Evolutionary conservation across 257 asterid genomes (phyloP).

Genomic region (Paraleonurus japonicus): DNA sequence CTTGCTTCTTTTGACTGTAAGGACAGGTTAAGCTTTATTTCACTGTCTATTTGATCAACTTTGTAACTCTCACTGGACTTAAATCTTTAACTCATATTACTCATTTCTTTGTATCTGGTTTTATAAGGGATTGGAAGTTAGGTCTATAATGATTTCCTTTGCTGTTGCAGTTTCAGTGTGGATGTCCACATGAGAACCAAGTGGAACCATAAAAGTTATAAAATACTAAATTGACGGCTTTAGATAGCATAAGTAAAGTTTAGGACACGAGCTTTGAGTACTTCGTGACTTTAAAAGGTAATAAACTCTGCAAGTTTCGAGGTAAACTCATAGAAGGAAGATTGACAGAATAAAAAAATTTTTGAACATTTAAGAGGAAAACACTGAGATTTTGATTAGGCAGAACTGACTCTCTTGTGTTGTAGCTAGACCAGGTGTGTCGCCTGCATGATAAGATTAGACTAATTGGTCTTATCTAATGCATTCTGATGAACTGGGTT

Average conservation of each 20-base stretch:
- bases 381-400: conserved; percentile 7
- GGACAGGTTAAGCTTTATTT: conserved; percentile 5
- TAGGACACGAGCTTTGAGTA: neutral
- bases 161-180: conserved; percentile 10
- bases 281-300: conserved; percentile 2
- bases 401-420: neutral
- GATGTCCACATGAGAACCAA: neutral
- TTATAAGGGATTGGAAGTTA: neutral
- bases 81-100: neutral
- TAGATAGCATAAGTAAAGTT: neutral
- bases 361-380: conserved; percentile 17
- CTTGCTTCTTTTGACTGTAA: conserved; percentile 10
- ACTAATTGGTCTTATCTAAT: conserved; percentile 11
- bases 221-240: conserved; percentile 1
- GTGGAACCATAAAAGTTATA: conserved; percentile 10
- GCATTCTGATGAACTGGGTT: conserved; percentile 7
- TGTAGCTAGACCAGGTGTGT: conserved; percentile 15
- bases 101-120: neutral
- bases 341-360: neutral
- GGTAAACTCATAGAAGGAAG: conserved; percentile 4
- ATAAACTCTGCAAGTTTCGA: conserved; percentile 3
- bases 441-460: conserved; percentile 15
- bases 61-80: neutral
- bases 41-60: neutral
- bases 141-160: neutral